phyloP scores from a whole-genome alignment of 2,329 filamentous ascomycete species.

The Pestalotiopsis sp. region DNA sequence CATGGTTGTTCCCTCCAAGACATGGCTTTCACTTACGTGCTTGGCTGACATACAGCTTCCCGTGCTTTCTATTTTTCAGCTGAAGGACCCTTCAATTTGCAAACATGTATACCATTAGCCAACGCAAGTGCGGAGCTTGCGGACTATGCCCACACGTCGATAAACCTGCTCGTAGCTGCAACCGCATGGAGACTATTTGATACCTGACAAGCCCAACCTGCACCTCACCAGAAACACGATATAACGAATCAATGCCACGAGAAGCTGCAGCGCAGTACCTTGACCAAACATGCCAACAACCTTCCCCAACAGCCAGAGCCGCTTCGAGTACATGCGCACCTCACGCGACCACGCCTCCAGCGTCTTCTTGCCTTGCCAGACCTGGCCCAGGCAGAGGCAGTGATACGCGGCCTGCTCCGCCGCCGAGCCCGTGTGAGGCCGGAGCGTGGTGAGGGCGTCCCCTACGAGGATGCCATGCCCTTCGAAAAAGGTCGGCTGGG shows the following conservation, averaged over 20 bases:
- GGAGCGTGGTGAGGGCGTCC: conserved; percentile 47
- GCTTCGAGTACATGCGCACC: background rate
- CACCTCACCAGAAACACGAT: background rate
- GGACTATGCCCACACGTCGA: too few species aligned
- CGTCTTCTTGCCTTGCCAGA: conserved; percentile 39
- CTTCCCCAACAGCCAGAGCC: background rate
- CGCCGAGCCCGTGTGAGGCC: conserved; percentile 48
- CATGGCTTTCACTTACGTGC: too few species aligned
- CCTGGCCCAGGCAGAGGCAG: conserved; percentile 40
- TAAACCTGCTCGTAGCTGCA: background rate
- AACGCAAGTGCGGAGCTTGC: too few species aligned
- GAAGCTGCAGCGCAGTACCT: background rate
- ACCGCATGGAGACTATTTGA: background rate
- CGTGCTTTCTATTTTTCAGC: too few species aligned
- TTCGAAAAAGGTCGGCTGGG: conserved; percentile 38
- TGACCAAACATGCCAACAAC: background rate
- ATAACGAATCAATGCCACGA: background rate
- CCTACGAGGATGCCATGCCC: conserved; percentile 48
- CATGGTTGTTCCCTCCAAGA: too few species aligned
- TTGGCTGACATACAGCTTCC: too few species aligned
- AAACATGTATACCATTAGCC: too few species aligned
- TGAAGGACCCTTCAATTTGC: too few species aligned
- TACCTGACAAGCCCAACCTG: background rate
- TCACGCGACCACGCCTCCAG: conserved; percentile 36
- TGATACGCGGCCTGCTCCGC: conserved; percentile 51